phyloP scores from a whole-genome alignment of 2,329 filamentous ascomycete species.

The Apiospora malaysiana region DNA sequence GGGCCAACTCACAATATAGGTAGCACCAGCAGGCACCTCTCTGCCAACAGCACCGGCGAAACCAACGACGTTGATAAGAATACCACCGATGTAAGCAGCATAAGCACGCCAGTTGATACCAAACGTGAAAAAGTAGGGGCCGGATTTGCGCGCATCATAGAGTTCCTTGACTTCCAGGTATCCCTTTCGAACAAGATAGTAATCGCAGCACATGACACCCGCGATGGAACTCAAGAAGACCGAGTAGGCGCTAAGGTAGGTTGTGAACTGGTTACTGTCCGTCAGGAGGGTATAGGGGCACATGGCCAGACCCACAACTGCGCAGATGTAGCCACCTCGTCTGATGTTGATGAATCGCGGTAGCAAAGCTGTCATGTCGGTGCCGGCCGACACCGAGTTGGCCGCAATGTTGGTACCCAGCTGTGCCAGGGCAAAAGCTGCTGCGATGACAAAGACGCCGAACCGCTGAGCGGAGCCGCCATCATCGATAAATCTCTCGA shows the following conservation, averaged over 20 bases:
- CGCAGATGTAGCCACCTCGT: conserved; percentile 86
- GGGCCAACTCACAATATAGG: conserved; percentile 62
- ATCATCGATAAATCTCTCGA: conserved; percentile 71
- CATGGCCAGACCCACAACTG: conserved; percentile 79
- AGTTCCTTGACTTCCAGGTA: conserved; percentile 80
- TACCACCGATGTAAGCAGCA: conserved; percentile 79
- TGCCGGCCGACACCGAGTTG: conserved; percentile 83
- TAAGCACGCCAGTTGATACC: conserved; percentile 88
- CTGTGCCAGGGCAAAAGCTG: conserved; percentile 78
- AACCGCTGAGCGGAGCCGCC: conserved; percentile 73
- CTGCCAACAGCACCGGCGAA: conserved; percentile 82
- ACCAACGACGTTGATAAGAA: conserved; percentile 88
- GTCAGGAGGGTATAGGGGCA: conserved; percentile 84
- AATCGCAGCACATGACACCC: conserved; percentile 88
- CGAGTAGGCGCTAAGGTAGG: conserved; percentile 88
- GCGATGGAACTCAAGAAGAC: conserved; percentile 94
- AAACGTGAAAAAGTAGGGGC: conserved; percentile 75
- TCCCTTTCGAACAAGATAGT: conserved; percentile 83
- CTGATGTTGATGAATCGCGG: conserved; percentile 85
- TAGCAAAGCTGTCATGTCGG: conserved; percentile 80
- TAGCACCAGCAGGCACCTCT: conserved; percentile 76
- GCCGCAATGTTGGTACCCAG: conserved; percentile 88
- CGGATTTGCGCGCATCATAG: conserved; percentile 71
- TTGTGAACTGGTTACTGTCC: conserved; percentile 82
- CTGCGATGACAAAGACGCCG: conserved; percentile 75